Base-by-base conservation (phyloP, 202 grass and related monocot genomes). In the Setaria italica region DNA sequence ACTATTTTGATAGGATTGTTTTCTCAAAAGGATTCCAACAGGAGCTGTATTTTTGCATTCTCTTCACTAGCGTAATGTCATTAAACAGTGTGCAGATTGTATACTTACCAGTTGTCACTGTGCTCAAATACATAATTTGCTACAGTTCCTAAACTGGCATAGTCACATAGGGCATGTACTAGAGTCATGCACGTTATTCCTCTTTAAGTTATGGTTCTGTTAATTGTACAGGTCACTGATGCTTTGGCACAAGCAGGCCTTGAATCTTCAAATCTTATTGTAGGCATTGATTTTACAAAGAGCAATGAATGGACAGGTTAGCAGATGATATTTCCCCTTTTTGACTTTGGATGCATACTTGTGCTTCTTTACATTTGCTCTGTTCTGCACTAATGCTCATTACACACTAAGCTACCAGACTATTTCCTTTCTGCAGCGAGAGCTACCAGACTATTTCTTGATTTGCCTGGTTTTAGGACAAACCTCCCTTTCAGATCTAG, bases 261-360 rank as follows among this genome's bases (percentile, higher is more conserved):
- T 86, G 95, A 97, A 93, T 97, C 95, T 71, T 97, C 95, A 63
- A 97, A 97, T 85, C 90, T 97, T 70, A 97, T 97, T 80, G 95
- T 97, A 77, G 95, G 95, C n/a, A 95, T 97, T 72, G 95, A 97
- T 89, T 97, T 97, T 73, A 97, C 95, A 53, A 97, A 97, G 76
- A 97, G 95, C 89, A 97, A 97, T 11, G 95, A 97, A 90, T 97
- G 95, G 95, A 97, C 95, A 93, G 95, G 95, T 97, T 87, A 80
- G 67, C 69, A 81, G 72, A 47, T 68, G 42, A 62, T 54, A 29
- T 41, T 83, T 45, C 78, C 59, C 57, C 42, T 1, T 58, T 80
- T 87, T 82, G n/a, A 67, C 12, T 57, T 84, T 77, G 45, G 19
- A 15, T 75, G 51, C 55, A 21, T 76, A 76, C 12, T 73, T 79